Evolutionary conservation across 768 basidiomycete species (phyloP), one percentile per base, ranked within the genome.

Genomic region (Gymnopilus dilepis): DNA sequence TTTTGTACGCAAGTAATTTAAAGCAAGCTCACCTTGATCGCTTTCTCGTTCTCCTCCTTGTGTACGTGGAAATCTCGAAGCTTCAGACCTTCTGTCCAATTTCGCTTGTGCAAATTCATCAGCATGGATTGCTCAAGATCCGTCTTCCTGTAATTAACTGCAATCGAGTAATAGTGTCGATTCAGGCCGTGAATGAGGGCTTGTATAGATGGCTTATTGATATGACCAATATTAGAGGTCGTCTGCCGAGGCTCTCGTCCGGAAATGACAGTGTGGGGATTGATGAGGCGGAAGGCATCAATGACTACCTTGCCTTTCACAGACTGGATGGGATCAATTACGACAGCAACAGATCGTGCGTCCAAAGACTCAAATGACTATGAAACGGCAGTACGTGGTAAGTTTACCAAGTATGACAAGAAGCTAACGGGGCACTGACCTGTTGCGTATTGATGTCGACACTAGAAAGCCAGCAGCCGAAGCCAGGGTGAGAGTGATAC

Each of bases 401-500:
- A 40, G 28, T 42, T 61, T 50, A 59, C 59, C 58, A 60, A 33
- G 51, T 59, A 60, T 33, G 40, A 47, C 50, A 60, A 60, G 24
- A n/a, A 37, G 54, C 54, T 17, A 52, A 47, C 37, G 51, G 54
- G 63, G 65, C 43, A 64, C 58, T 62, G 57, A 91, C 96, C 81
- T 99, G 97, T 71, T 99, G 97, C 4, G 97, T 99, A 77, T 98
- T 97, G 72, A 99, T 95, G 78, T 99, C 97, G 21, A 99, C 97
- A 68, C 94, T 95, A 47, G 96, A 98, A 40, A 99, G 81, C 97
- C 97, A 99, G 75, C 97, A 99, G 4, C 97, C 97, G 76, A 99
- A 99, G 37, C 97, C 97, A 58, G 97, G 97, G 81, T 99, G 97
- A 38, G 97, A 99, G 77, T 99, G 97, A 72, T 99, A 99, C 97